phyloP scores from a whole-genome alignment of 2,329 filamentous ascomycete genomes.

The Thermothelomyces thermophilus region DNA sequence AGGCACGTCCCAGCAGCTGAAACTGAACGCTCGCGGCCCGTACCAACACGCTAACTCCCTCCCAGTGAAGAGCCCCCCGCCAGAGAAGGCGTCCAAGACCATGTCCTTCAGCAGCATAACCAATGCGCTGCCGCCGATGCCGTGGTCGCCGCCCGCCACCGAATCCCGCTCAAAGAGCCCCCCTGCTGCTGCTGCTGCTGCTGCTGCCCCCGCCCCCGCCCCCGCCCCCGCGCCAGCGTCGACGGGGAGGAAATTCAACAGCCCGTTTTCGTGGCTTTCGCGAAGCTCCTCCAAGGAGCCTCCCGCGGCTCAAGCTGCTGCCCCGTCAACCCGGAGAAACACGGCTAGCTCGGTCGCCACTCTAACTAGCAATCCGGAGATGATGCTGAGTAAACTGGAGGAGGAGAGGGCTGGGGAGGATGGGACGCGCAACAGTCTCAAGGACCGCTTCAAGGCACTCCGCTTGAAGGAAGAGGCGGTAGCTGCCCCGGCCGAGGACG shows the following conservation, averaged over 20 bases:
- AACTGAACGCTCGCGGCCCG: not conserved
- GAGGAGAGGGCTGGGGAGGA: conserved; percentile 54
- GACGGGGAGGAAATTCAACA: conserved; percentile 65
- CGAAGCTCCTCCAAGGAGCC: conserved; percentile 56
- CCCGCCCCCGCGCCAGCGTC: conserved; percentile 32
- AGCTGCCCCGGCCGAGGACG: conserved; percentile 48
- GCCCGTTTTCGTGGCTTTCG: conserved; percentile 81
- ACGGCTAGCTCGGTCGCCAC: conserved; percentile 77
- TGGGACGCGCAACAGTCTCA: conserved; percentile 56
- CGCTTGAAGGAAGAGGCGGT: conserved; percentile 67
- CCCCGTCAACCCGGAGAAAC: conserved; percentile 54
- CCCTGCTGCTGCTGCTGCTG: conserved; percentile 28
- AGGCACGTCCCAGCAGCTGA: conserved; percentile 17
- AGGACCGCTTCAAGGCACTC: conserved; percentile 72
- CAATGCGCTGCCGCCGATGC: conserved; percentile 63
- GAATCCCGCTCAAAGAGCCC: conserved; percentile 43
- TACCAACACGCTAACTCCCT: conserved; percentile 10
- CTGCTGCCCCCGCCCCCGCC: conserved; percentile 31
- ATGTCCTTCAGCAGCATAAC: conserved; percentile 66
- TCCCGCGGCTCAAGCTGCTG: conserved; percentile 50
- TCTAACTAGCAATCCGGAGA: conserved; percentile 71
- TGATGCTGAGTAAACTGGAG: conserved; percentile 69
- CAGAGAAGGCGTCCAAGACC: conserved; percentile 36
- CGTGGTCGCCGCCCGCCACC: conserved; percentile 57
- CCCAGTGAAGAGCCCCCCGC: conserved; percentile 24